Conservation (phyloP, 2,329 filamentous ascomycete genomes). For the Botrytis tulipae region DNA sequence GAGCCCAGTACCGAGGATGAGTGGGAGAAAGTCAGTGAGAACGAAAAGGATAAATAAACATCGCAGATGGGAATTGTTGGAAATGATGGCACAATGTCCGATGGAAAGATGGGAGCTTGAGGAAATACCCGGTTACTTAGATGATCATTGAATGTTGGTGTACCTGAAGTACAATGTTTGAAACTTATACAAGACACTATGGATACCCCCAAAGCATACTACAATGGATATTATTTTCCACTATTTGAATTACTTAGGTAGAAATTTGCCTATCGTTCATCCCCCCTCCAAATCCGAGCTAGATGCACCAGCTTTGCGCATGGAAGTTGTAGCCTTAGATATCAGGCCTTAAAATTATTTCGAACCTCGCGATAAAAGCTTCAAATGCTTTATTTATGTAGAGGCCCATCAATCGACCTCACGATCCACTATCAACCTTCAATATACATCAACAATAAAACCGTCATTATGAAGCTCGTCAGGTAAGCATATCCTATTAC, state of each 20-base stretch:
- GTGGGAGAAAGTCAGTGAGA: constrained; percentile 92
- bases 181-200: constrained; percentile 12
- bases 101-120: constrained; percentile 2
- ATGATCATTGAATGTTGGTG: constrained; percentile 20
- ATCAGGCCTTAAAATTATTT: not conserved
- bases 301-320: not conserved
- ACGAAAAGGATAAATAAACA: constrained; percentile 55
- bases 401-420: constrained; percentile 12
- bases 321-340: not conserved
- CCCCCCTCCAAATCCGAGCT: not conserved
- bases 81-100: not conserved
- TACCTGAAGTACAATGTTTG: constrained; percentile 15
- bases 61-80: not conserved
- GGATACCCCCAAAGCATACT: constrained; percentile 12
- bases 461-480: constrained; percentile 89
- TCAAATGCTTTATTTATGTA: constrained; percentile 14
- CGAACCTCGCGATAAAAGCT: constrained; percentile 21
- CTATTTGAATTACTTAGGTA: not conserved
- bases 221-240: not conserved
- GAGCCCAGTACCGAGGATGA: constrained; percentile 86
- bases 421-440: constrained; percentile 9
- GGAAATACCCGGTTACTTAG: constrained; percentile 14
- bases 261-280: not conserved
- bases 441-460: constrained; percentile 5
- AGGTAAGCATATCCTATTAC: constrained; percentile 59